phyloP scores from a whole-genome alignment of 495 filamentous ascomycete genomes.

The Halenospora varia region DNA sequence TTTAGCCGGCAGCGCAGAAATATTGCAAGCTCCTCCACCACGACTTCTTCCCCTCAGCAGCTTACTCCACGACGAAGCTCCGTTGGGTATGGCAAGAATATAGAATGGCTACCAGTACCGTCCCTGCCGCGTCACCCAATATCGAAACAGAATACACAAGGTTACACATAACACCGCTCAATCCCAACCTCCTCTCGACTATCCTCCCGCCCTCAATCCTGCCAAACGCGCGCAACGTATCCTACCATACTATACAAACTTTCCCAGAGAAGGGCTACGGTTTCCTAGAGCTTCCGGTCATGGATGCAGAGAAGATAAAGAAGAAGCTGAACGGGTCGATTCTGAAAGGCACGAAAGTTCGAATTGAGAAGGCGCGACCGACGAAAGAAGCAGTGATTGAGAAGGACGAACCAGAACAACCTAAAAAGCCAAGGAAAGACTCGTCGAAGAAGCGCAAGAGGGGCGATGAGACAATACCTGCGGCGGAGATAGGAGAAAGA shows the following conservation, averaged over 20 bases:
- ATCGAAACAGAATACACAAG: constrained; percentile 41
- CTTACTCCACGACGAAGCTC: neutral
- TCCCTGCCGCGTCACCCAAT: neutral
- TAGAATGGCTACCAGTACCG: constrained; percentile 5
- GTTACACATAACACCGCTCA: constrained; percentile 85
- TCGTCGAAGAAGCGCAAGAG: constrained; percentile 62
- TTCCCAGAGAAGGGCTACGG: constrained; percentile 90
- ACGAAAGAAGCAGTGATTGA: constrained; percentile 30
- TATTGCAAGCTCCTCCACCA: neutral
- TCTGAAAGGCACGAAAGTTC: constrained; percentile 79
- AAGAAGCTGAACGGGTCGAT: constrained; percentile 91
- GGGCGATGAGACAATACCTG: constrained; percentile 59
- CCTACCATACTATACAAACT: constrained; percentile 76
- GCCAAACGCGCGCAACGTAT: constrained; percentile 66
- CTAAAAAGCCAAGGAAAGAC: constrained; percentile 32
- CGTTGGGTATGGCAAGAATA: neutral
- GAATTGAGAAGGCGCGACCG: constrained; percentile 68
- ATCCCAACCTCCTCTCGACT: constrained; percentile 60
- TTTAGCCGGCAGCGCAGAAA: constrained; percentile 7
- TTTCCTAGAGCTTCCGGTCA: constrained; percentile 73
- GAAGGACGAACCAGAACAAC: constrained; percentile 37
- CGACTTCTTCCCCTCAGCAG: neutral
- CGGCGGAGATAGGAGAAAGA: constrained; percentile 67
- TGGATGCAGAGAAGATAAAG: constrained; percentile 82
- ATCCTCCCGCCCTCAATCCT: constrained; percentile 66